These are phyloP conservation scores for Tuber calosporum DNA, from an alignment of 495 filamentous ascomycete genomes.

Conservation along the genomic window DNA sequence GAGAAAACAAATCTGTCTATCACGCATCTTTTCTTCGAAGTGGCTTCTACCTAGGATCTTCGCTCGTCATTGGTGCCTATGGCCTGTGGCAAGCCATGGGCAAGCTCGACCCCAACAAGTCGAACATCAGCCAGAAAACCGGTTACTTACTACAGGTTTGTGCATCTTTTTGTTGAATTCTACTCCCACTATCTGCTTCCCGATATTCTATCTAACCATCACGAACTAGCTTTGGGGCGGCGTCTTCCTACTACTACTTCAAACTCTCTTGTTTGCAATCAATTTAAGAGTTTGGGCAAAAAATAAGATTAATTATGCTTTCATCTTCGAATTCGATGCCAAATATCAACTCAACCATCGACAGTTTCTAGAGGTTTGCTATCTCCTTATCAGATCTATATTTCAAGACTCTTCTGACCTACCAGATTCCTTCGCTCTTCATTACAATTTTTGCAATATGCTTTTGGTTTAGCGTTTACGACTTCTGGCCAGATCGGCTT, in stretches of 20 bases:
- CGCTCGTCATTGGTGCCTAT: conserved; percentile 64
- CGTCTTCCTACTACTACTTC: conserved; percentile 32
- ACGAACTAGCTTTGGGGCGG: conserved; percentile 36
- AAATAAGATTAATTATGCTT: conserved; percentile 86
- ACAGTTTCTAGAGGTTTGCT: conserved; percentile 50
- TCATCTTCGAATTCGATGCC: conserved; percentile 93
- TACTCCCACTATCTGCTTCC: neutral
- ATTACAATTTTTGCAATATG: conserved; percentile 59
- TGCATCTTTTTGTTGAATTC: conserved; percentile 15
- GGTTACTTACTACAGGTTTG: conserved; percentile 68
- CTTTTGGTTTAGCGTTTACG: conserved; percentile 79
- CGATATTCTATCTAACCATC: conserved; percentile 36
- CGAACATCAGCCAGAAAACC: conserved; percentile 50
- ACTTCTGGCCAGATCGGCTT: conserved; percentile 52
- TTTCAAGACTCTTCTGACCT: neutral
- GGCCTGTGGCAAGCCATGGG: conserved; percentile 61
- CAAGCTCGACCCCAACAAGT: conserved; percentile 46
- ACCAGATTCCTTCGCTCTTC: conserved; percentile 36
- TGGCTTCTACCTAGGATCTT: conserved; percentile 70
- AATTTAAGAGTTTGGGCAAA: conserved; percentile 73
- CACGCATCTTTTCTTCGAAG: conserved; percentile 70
- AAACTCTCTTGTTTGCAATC: conserved; percentile 44
- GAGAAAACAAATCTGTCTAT: conserved; percentile 57
- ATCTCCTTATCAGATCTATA: neutral
- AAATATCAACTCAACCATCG: conserved; percentile 81